Base-by-base conservation (phyloP, 345 rosid species). In the Jatropha curcas region DNA sequence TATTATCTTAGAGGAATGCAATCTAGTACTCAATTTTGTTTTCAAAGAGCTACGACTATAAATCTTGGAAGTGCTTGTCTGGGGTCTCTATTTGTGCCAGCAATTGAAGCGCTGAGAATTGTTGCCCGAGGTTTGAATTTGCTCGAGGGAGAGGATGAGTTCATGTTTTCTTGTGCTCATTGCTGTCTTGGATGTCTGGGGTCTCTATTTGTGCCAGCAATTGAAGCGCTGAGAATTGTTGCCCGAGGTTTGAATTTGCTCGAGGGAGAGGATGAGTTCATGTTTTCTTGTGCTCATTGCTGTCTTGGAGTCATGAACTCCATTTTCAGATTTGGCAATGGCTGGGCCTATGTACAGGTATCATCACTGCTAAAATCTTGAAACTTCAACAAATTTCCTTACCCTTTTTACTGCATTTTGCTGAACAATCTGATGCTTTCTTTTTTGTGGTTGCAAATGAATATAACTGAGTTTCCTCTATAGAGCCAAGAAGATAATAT, bases 271-370 rank as follows among this genome's bases (percentile, higher is more conserved):
- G 99, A 93, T 51, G 99, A 96, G 82, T 96, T 93, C 87, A 88
- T 93, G 97, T 96, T 91, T 76, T 96, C 94, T 50, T 96, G 99
- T 65, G 99, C 99, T n/a, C 93, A 91, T 76, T 96, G 98, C 65
- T 93, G 99, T 70, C 99, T 96, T 45, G 73, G 65, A 39, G 86
- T 93, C 67, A 90, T 96, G 96, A 79, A 89, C 22, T 77, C 83
- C 56, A 84, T 96, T 74, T 96, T 96, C 84, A 82, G 83, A 82
- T 77, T 74, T 14, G 99, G 99, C 71, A 96, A 96, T 79, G 87
- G 98, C 62, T 93, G 99, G 99, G 98, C 99, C 72, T 96, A 84
- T 85, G 99, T 96, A 65, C 99, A 96, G 99, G 99, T 95, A 80
- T 46, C 46, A 13, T 41, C 43, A 62, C 57, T 43, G 45, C 13